Evolutionary conservation across 2,329 filamentous ascomycete genomes (phyloP).

Genomic region (Fusarium albidum): DNA sequence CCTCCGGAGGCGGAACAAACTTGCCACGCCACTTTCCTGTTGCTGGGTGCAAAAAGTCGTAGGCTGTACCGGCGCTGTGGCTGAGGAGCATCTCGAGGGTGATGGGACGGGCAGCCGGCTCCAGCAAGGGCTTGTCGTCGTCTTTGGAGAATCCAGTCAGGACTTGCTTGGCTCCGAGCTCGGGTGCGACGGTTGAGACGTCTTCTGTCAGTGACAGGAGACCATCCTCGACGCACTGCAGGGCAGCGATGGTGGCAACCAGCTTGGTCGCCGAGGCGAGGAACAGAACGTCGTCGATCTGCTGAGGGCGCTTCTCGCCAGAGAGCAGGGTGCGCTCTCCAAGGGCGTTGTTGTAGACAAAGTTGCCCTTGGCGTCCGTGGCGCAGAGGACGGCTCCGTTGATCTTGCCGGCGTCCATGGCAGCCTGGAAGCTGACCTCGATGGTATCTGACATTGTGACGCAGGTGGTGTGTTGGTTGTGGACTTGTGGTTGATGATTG

Average conservation of each 20-base stretch:
- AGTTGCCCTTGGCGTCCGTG: slow-evolving; percentile 48
- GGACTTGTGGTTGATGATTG: no score
- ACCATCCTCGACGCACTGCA: slow-evolving; percentile 64
- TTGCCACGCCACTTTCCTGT: slow-evolving; percentile 47
- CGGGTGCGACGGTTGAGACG: slow-evolving; percentile 54
- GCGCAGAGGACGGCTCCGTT: slow-evolving; percentile 54
- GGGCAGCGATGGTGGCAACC: slow-evolving; percentile 57
- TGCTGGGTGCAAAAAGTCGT: slow-evolving; percentile 51
- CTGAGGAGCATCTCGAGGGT: slow-evolving; percentile 61
- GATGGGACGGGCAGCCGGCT: slow-evolving; percentile 47
- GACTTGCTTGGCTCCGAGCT: slow-evolving; percentile 56
- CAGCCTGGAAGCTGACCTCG: slow-evolving; percentile 48
- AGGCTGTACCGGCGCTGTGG: slow-evolving; percentile 58
- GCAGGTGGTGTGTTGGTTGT: no score
- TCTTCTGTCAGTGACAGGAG: slow-evolving; percentile 56
- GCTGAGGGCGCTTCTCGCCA: slow-evolving; percentile 48
- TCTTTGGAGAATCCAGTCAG: slow-evolving; percentile 55
- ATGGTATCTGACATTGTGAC: slow-evolving; percentile 43
- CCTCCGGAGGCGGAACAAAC: slow-evolving; percentile 31
- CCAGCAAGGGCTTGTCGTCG: slow-evolving; percentile 48
- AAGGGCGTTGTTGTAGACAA: slow-evolving; percentile 50
- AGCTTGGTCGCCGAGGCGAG: slow-evolving; percentile 54
- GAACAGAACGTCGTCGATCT: slow-evolving; percentile 47
- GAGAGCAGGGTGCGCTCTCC: slow-evolving; percentile 52
- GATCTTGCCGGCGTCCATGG: slow-evolving; percentile 54